Percentiles rank a stretch among this genome's conserved stretches.
Evolutionary conservation across 176 grass and related monocot genomes (phyloP).

Genomic region (Pharus latifolius): DNA sequence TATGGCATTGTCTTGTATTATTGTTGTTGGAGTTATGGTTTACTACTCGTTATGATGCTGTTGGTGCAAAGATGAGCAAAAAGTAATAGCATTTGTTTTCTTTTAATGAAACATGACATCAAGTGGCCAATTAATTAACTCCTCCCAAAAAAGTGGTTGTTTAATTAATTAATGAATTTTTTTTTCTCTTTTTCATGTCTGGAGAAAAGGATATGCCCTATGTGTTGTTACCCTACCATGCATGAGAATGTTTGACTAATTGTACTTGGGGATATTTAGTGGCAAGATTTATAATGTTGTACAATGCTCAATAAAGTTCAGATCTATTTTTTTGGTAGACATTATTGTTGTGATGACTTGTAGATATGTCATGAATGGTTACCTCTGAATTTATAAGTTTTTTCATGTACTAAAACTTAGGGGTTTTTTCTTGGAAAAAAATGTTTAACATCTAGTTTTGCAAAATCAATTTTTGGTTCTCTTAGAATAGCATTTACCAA

Average conservation of each 20-base stretch:
- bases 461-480: too few species aligned
- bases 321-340: conserved; percentile 7
- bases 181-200: conserved; percentile 11
- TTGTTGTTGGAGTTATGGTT: neutral
- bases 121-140: neutral
- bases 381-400: neutral
- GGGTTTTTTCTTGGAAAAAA: too few species aligned
- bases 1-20: neutral
- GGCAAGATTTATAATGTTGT: neutral
- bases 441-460: too few species aligned
- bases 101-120: conserved; percentile 9
- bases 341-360: neutral
- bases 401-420: neutral
- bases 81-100: neutral
- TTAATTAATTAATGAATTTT: neutral
- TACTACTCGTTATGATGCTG: conserved; percentile 17
- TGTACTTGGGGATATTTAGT: conserved; percentile 4
- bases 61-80: conserved; percentile 20
- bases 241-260: conserved; percentile 23
- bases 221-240: conserved; percentile 1
- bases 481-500: too few species aligned
- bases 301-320: neutral
- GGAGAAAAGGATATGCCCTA: conserved; percentile 15
- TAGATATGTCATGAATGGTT: neutral
- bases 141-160: neutral